phyloP scores from a whole-genome alignment of 1,284 basidiomycete genomes.

The Melampsora americana region DNA sequence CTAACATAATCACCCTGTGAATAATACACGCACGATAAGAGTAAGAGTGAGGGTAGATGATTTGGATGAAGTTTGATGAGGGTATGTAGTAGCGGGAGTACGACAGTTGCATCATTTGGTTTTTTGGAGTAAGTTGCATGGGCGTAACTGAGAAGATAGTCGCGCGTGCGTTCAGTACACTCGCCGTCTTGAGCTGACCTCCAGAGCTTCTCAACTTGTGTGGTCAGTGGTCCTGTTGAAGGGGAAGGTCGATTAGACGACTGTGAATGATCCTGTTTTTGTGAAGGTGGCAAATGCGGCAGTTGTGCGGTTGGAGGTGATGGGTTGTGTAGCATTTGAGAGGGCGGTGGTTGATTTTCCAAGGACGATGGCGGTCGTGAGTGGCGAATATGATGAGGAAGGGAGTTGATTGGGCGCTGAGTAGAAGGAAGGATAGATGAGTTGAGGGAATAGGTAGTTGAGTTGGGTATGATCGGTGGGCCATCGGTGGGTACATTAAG shows the following conservation, averaged over 20 bases:
- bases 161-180: slow-evolving; percentile 41
- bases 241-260: neutral
- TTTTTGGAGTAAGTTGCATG: slow-evolving; percentile 42
- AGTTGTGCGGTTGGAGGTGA: neutral
- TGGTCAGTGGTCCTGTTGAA: neutral
- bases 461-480: slow-evolving; percentile 8
- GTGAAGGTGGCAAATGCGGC: neutral
- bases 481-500: slow-evolving; percentile 6
- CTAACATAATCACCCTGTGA: slow-evolving; percentile 51
- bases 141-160: slow-evolving; percentile 41
- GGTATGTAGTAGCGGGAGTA: slow-evolving; percentile 52
- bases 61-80: slow-evolving; percentile 53
- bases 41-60: slow-evolving; percentile 54
- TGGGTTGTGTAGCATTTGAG: neutral
- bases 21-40: slow-evolving; percentile 55
- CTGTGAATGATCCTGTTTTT: neutral
- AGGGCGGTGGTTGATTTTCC: neutral
- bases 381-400: slow-evolving; percentile 15
- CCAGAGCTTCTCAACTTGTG: slow-evolving; percentile 41
- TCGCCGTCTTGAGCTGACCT: slow-evolving; percentile 42
- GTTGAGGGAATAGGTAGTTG: slow-evolving; percentile 1
- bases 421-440: slow-evolving; percentile 5
- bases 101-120: slow-evolving; percentile 40
- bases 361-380: neutral
- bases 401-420: slow-evolving; percentile 2